phyloP scores from a whole-genome alignment of 1,284 basidiomycete genomes.

The Pulchroboletus neoregius region DNA sequence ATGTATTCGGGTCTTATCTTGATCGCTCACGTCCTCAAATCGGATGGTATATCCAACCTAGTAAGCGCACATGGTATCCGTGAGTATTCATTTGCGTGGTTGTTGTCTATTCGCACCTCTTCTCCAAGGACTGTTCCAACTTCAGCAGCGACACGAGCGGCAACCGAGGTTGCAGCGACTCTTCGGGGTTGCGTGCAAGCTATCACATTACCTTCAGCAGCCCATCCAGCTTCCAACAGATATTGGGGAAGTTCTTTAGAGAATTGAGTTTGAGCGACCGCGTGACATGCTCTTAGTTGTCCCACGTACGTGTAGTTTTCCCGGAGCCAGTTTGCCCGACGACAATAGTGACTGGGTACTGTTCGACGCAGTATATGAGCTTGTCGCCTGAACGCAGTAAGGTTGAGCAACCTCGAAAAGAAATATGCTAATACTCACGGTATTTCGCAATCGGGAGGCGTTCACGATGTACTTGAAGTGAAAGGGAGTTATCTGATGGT shows the following conservation, averaged over 20 bases:
- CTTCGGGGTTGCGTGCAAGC: conserved; percentile 93
- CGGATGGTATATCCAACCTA: conserved; percentile 97
- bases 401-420: not conserved
- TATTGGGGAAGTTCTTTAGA: conserved; percentile 88
- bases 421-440: conserved; percentile 43
- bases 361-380: conserved; percentile 82
- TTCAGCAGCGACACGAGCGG: conserved; percentile 85
- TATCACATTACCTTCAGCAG: conserved; percentile 71
- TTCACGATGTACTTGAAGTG: conserved; percentile 73
- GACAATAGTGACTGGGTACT: conserved; percentile 79
- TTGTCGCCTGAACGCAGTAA: conserved; percentile 52
- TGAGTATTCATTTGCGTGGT: not conserved
- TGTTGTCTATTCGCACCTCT: conserved; percentile 55
- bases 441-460: conserved; percentile 87
- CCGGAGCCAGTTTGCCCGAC: conserved; percentile 97
- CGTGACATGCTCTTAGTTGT: not conserved
- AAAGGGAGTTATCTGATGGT: conserved; percentile 50
- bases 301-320: conserved; percentile 86
- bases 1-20: conserved; percentile 82
- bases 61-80: not conserved
- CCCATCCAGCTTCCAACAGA: conserved; percentile 88
- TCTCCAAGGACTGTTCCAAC: conserved; percentile 86
- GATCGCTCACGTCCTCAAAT: conserved; percentile 89
- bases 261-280: conserved; percentile 1
- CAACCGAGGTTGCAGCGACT: conserved; percentile 94